phyloP scores from a whole-genome alignment of 371 early-diverging fungal genomes.

The Saksenaea vasiformis region DNA sequence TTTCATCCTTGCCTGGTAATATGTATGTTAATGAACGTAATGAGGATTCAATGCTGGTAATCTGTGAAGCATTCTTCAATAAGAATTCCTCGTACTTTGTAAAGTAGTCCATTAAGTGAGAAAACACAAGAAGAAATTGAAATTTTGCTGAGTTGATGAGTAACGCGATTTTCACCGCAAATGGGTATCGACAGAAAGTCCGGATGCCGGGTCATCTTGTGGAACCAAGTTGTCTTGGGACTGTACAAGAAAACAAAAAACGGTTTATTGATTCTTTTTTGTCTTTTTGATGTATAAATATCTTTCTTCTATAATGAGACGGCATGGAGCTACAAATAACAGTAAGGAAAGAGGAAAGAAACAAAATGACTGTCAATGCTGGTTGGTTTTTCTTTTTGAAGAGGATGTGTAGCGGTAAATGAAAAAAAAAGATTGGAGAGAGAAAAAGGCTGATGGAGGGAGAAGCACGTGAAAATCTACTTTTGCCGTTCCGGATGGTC shows the following conservation, averaged over 20 bases:
- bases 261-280: neutral
- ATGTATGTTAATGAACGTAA: constrained; percentile 89
- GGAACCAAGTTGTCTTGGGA: neutral
- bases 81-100: constrained; percentile 80
- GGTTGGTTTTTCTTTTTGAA: neutral
- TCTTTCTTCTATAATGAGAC: neutral
- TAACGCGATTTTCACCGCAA: neutral
- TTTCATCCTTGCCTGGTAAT: constrained; percentile 73
- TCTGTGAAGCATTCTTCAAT: constrained; percentile 83
- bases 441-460: neutral
- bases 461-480: constrained; percentile 15
- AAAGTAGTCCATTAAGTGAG: constrained; percentile 47
- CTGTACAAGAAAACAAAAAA: neutral
- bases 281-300: neutral
- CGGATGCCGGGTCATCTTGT: constrained; percentile 1
- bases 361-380: neutral
- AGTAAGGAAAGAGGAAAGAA: neutral
- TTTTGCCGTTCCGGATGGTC: constrained; percentile 13
- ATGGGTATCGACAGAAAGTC: neutral
- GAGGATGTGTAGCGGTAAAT: neutral
- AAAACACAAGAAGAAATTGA: neutral
- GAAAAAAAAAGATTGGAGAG: neutral
- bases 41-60: constrained; percentile 85
- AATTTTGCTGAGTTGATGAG: constrained; percentile 1
- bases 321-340: neutral